These are phyloP conservation scores for Thinopyrum elongatum DNA, from an alignment of 176 grass and related monocot genomes.

Conservation along the genomic window DNA sequence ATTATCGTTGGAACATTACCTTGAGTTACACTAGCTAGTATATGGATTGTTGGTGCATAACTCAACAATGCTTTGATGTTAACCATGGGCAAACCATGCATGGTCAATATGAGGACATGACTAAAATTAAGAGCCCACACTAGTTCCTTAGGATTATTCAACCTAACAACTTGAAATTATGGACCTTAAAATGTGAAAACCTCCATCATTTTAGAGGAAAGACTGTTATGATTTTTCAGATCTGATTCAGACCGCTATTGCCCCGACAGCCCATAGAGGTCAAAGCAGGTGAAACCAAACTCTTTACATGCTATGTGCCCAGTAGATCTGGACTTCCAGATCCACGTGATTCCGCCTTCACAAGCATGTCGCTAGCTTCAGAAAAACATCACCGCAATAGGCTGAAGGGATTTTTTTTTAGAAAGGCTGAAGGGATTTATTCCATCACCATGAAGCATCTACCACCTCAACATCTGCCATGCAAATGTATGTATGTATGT, in stretches of 20 bases:
- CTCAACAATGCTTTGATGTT: neutral
- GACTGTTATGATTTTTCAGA: neutral
- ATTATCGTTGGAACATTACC: neutral
- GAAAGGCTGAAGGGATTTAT: neutral
- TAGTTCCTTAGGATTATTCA: neutral
- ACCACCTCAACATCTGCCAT: neutral
- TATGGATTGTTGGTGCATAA: neutral
- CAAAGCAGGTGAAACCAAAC: neutral
- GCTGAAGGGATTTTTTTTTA: too few relatives aligned
- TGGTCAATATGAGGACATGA: neutral
- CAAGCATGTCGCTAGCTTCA: neutral
- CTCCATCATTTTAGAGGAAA: neutral
- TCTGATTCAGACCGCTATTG: neutral
- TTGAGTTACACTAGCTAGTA: neutral
- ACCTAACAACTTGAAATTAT: neutral
- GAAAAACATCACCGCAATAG: neutral
- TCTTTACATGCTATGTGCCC: neutral
- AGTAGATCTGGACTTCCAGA: neutral
- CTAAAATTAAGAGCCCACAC: neutral
- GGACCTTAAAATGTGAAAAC: neutral
- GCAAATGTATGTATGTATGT: too few relatives aligned
- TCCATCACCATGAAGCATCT: neutral
- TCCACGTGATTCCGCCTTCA: neutral
- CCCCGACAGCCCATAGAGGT: neutral
- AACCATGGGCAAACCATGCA: neutral